These are phyloP conservation scores for Neofusicoccum sp. DNA, from an alignment of 2,329 filamentous ascomycete species.

Conservation along the genomic window DNA sequence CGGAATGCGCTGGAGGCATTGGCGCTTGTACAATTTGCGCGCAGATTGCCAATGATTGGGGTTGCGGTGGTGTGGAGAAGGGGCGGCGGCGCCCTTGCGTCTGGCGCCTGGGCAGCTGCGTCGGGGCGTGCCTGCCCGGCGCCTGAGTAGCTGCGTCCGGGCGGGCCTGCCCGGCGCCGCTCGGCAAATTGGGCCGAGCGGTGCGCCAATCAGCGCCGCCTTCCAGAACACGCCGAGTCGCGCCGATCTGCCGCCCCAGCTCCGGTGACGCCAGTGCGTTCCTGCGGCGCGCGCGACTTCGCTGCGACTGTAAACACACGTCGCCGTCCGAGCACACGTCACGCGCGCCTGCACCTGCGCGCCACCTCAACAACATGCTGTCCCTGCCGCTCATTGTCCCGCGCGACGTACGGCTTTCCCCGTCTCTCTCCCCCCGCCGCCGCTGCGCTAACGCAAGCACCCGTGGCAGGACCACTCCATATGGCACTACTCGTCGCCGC, in stretches of 20 bases:
- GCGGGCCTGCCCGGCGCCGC: no score
- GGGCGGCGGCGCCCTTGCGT: conserved; percentile 4
- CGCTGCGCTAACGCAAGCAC: conserved; percentile 13
- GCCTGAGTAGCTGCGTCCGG: no score
- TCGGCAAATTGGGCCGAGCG: conserved; percentile 4
- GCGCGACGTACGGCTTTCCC: conserved; percentile 24
- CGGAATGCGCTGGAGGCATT: neutral
- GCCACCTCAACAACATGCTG: conserved; percentile 22
- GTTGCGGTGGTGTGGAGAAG: conserved; percentile 9
- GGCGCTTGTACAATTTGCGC: conserved; percentile 8
- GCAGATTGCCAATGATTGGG: no score
- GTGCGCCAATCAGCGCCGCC: conserved; percentile 3
- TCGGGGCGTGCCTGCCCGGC: neutral
- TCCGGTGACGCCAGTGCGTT: neutral
- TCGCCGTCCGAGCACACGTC: neutral
- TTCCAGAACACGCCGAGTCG: neutral
- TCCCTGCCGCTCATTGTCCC: conserved; percentile 30
- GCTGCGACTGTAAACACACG: conserved; percentile 6
- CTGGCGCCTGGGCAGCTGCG: neutral
- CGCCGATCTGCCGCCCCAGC: conserved; percentile 11
- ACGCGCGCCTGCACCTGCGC: neutral
- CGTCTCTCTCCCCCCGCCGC: neutral
- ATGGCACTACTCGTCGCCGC: conserved; percentile 15
- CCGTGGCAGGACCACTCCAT: conserved; percentile 4
- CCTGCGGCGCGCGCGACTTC: conserved; percentile 1